These are phyloP conservation scores for Hericium coralloides DNA, from an alignment of 768 basidiomycete genomes.

Conservation along the genomic window DNA sequence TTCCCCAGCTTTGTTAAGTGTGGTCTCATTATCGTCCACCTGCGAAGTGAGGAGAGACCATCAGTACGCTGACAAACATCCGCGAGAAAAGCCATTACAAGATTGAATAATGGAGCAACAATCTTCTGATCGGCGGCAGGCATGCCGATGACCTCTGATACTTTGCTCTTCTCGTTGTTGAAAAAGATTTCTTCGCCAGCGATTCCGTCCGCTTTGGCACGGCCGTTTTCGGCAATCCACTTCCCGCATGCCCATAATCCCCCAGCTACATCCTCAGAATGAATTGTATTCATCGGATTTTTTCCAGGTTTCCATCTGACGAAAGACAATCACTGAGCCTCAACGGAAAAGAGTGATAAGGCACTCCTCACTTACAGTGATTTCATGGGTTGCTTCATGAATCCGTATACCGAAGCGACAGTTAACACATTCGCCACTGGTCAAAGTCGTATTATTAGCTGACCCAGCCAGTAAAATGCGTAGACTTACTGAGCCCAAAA, in stretches of 20 bases:
- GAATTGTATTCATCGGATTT: constrained; percentile 66
- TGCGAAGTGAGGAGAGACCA: constrained; percentile 18
- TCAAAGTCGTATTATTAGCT: background rate
- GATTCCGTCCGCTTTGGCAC: constrained; percentile 49
- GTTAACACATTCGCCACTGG: constrained; percentile 64
- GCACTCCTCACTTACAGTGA: constrained; percentile 45
- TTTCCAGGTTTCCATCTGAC: constrained; percentile 73
- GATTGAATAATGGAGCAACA: constrained; percentile 73
- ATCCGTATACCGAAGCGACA: constrained; percentile 73
- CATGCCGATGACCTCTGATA: constrained; percentile 55
- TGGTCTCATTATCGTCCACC: constrained; percentile 73
- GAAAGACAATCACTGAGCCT: background rate
- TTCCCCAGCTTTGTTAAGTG: constrained; percentile 56
- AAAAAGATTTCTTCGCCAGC: constrained; percentile 63
- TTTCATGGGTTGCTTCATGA: constrained; percentile 79
- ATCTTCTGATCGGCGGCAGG: constrained; percentile 45
- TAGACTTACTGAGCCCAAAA: constrained; percentile 33
- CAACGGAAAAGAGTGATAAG: background rate
- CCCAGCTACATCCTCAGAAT: constrained; percentile 72
- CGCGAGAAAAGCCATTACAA: constrained; percentile 32
- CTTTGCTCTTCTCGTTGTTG: constrained; percentile 65
- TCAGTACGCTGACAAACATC: background rate
- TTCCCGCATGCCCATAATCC: constrained; percentile 66
- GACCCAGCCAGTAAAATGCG: background rate
- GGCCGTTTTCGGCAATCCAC: constrained; percentile 63